Base-by-base conservation (phyloP, 805 yeast genomes). In the Wickerhamiella occidentalis region DNA sequence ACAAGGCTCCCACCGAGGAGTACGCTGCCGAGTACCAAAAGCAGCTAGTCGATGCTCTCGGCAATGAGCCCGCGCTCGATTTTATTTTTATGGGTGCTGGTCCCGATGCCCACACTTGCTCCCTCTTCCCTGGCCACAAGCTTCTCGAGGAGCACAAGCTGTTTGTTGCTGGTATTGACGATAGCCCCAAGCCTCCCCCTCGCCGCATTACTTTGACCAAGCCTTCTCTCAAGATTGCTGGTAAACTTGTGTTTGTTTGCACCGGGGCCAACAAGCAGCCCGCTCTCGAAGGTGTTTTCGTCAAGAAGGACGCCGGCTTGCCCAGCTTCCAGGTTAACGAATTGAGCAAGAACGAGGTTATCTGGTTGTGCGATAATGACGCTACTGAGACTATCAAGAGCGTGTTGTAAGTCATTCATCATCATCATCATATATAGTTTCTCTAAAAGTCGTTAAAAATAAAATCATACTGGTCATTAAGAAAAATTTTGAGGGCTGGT, bases 51-150 rank as follows among this genome's bases (percentile, higher is more conserved):
- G 61, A 57, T 19, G 60, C 64, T 52, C 60, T 80, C 25, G 65
- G 60, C 23, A 30, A 45, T 9, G 42, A 58, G 46, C 61, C 60
- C 26, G 51, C 29, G 1, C 59, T 76, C 28, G 95, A 87, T 64
- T 68, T 86, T 57, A 68, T 87, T 19, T 68, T 86, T 50, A 72
- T 87, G 54, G 96, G 96, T 19, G 83, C 92, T 64, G 96, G 96
- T 6, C 96, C 96, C 30, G 96, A 87, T 61, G 96, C 96, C 35
- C 96, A 87, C 65, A 87, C 95, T 40, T 85, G 95, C 68, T 87
- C 96, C 0, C 70, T 87, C 54, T 87, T 87, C 76, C 96, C 96
- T 11, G 87, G 82, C 35, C 95, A 86, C 64, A 58, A 64, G 52
- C 71, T 85, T 58, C 70, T 87, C 50, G 55, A 73, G 33, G 90